These are phyloP conservation scores for Cinnamomum micranthum DNA, from an alignment of 164 flowering plant species.

Conservation along the genomic window DNA sequence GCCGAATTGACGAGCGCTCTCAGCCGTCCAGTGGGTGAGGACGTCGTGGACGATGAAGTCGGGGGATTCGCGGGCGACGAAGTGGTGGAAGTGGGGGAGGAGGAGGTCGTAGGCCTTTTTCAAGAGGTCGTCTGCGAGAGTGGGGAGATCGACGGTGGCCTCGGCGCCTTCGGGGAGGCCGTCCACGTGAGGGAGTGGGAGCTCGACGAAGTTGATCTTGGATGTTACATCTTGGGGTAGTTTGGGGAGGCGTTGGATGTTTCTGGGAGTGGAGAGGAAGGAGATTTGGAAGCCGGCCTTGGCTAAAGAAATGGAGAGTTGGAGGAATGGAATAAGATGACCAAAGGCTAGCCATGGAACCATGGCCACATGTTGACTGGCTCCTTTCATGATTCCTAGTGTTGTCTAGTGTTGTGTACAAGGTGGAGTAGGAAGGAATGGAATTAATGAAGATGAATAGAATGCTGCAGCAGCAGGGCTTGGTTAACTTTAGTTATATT, in stretches of 20 bases:
- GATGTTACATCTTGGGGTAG: conserved; percentile 4
- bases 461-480: no score
- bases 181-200: conserved; percentile 4
- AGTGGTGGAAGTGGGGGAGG: conserved; percentile 2
- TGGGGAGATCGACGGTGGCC: conserved; percentile 25
- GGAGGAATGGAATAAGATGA: conserved; percentile 12
- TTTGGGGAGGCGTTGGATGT: conserved; percentile 11
- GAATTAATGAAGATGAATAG: no score
- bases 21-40: conserved; percentile 24
- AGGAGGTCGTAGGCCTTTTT: conserved; percentile 27
- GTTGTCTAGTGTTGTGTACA: no score
- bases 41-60: conserved; percentile 38
- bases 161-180: conserved; percentile 21
- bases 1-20: conserved; percentile 14
- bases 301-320: conserved; percentile 12
- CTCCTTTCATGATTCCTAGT: background rate
- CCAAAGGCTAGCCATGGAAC: conserved; percentile 22
- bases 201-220: background rate
- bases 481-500: no score
- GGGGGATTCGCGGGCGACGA: conserved; percentile 17
- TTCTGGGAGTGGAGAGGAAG: conserved; percentile 14
- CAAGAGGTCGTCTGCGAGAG: conserved; percentile 12
- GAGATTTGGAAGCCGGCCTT: conserved; percentile 3
- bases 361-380: conserved; percentile 1
- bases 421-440: no score